phyloP scores from a whole-genome alignment of 2,329 filamentous ascomycete genomes.

The Dactylonectria macrodidyma region DNA sequence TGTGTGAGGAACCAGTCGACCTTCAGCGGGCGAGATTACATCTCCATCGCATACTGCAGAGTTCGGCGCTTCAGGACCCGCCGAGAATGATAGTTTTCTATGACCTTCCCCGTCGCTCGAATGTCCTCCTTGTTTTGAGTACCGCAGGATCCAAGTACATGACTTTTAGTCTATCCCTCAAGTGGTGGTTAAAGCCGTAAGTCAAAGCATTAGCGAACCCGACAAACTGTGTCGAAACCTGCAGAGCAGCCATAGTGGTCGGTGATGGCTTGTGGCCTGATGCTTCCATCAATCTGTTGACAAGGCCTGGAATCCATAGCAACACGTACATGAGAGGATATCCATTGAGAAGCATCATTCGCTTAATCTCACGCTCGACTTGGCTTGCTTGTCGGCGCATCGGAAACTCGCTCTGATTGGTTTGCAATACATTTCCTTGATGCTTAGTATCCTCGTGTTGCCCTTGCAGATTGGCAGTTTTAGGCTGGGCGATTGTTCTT shows the following conservation, averaged over 20 bases:
- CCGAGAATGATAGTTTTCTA: not conserved
- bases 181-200: constrained; percentile 44
- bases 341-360: constrained; percentile 45
- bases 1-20: too few relatives aligned
- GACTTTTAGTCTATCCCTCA: constrained; percentile 38
- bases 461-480: not conserved
- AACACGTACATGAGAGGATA: constrained; percentile 46
- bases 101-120: not conserved
- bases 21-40: too few relatives aligned
- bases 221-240: constrained; percentile 41
- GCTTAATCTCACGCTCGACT: constrained; percentile 41
- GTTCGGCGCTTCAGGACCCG: not conserved
- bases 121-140: constrained; percentile 21
- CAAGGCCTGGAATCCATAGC: constrained; percentile 42
- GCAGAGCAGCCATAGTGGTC: constrained; percentile 35
- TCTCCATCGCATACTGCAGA: too few relatives aligned
- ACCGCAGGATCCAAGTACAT: constrained; percentile 38
- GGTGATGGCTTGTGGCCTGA: constrained; percentile 26
- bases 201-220: constrained; percentile 43
- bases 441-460: not conserved
- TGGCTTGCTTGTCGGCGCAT: constrained; percentile 35
- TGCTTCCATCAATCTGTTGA: constrained; percentile 43
- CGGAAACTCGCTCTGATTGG: constrained; percentile 43
- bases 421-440: constrained; percentile 29
- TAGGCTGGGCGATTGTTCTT: not conserved